Evolutionary conservation across 768 basidiomycete genomes (phyloP), one percentile per base, ranked within the genome.

Genomic region (Dentipellis sp.): DNA sequence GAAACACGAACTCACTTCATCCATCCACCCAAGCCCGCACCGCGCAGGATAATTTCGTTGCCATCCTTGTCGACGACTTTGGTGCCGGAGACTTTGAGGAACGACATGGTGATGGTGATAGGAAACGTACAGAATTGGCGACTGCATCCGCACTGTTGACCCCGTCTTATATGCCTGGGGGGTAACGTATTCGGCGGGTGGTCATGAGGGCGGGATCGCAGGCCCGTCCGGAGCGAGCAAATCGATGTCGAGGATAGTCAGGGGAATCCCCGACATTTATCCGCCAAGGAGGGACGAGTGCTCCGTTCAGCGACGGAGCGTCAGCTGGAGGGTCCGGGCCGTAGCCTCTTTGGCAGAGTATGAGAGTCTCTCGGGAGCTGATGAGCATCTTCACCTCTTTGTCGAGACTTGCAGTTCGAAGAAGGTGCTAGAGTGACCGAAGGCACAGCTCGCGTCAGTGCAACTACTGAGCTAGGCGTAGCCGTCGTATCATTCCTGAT

Each of bases 21-120:
- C 87, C 88, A 89, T 65, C 88, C 87, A 59, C 87, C 88, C 19
- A 90, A 71, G n/a, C 87, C 86, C 54, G 87, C 87, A 19, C 88
- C 88, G 47, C 82, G 73, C 53, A 87, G 74, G 56, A 84, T 73
- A 57, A 85, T 72, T 60, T 82, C 76, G 17, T 81, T 73, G 39
- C 76, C 81, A 38, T 78, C 66, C 52, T 74, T 75, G 63, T 85
- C 77, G 57, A 84, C 77, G 62, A 88, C 71, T 59, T 78, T 80
- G 14, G 78, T 80, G 42, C 83, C 84, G 56, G 74, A 72, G 12
- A 84, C 77, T 60, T 72, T 79, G 51, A 85, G 69, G 56, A 76
- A 75, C 58, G 81, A 78, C 78, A 80, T 80, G 63, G 58, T 69
- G 59, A 23, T 29, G 48, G 29, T 36, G 11, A 34, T 16, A n/a